Base-by-base conservation (phyloP, 371 early-diverging fungal species). In the Gilbertella persicaria region DNA sequence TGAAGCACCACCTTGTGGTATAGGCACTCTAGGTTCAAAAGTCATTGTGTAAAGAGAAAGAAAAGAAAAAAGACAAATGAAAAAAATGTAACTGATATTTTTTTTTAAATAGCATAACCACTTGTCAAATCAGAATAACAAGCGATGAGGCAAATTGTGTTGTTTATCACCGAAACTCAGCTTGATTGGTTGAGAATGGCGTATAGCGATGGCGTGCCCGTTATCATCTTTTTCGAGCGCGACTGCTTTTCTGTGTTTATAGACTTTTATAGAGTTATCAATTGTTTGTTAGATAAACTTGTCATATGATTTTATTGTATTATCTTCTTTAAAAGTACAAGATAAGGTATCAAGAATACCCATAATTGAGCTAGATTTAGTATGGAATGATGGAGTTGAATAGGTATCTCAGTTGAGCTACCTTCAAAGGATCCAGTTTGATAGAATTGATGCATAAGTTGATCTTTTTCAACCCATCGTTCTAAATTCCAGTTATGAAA, bases 381-480 rank as follows among this genome's bases (percentile, higher is more conserved):
- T 12, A 67, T 12, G 12, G 64, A 62, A 26, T 57, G 58, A 29
- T 62, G 57, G 20, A 67, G 44, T 23, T 53, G 33, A 33, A 73
- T 50, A 21, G 74, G 69, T 3, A 65, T 43, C 16, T 58, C 45
- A 14, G 58, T 24, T 10, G 60, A 55, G 36, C 48, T 23, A 38
- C 41, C 60, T 2, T 19, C 49, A 9, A 64, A 52, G 7, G n/a
- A 35, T 10, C 33, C 44, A 23, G 50, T 19, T 44, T 77, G 66
- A 54, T 93, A 93, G 73, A 91, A 96, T 43, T 80, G 71, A 2
- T 75, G 82, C 89, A 96, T 76, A 53, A 92, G 53, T n/a, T 72
- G 63, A 55, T 96, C 96, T 77, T 96, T 96, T 61, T 93, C 92
- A 12, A 69, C 63, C 84, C 88, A 96, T 46, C 90, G 74, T 12